phyloP scores from a whole-genome alignment of 2,329 filamentous ascomycete species.

The Thelonectria blattea region DNA sequence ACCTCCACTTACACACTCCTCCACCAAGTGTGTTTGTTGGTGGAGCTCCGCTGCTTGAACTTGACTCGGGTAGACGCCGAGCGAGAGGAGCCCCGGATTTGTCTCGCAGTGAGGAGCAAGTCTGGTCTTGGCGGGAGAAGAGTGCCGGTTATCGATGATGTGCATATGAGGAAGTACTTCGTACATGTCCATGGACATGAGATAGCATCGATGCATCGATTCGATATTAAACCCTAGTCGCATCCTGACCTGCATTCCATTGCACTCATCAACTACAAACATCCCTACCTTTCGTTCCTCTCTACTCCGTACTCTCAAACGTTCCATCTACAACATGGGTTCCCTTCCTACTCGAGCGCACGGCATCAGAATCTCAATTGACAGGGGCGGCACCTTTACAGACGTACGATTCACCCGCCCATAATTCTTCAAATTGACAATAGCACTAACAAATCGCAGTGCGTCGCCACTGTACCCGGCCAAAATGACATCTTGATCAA shows the following conservation, averaged over 20 bases:
- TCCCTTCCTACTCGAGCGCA: slow-evolving; percentile 39
- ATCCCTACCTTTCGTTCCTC: background rate
- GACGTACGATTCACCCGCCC: slow-evolving; percentile 52
- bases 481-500: slow-evolving; percentile 79
- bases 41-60: background rate
- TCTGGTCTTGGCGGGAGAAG: background rate
- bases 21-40: no score
- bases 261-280: background rate
- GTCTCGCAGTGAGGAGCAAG: background rate
- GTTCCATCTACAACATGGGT: slow-evolving; percentile 2
- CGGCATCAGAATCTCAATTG: slow-evolving; percentile 76
- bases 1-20: background rate
- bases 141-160: background rate
- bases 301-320: no score
- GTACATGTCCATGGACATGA: background rate
- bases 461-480: slow-evolving; percentile 80
- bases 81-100: background rate
- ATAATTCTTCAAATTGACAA: background rate
- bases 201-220: background rate
- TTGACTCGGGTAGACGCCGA: background rate
- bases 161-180: background rate
- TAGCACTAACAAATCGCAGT: slow-evolving; percentile 43
- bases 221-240: background rate
- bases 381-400: slow-evolving; percentile 86
- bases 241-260: background rate